Evolutionary conservation across 2,329 filamentous ascomycete genomes (phyloP).

Genomic region (Hypoxylon sp.): DNA sequence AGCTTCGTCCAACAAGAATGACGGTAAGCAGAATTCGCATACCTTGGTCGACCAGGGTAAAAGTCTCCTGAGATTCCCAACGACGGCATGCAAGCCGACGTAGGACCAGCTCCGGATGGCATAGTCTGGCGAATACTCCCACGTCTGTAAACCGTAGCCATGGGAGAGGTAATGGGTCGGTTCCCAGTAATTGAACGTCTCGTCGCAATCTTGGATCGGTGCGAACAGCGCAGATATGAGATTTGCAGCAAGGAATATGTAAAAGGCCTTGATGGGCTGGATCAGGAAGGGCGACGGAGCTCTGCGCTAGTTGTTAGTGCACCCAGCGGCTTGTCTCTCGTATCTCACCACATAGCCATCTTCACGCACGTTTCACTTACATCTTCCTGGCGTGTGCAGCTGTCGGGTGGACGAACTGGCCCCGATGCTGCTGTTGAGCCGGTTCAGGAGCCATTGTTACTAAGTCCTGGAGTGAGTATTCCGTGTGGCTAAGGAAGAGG

Average conservation of each 20-base stretch:
- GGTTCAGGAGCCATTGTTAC: conserved; percentile 37
- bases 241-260: conserved; percentile 78
- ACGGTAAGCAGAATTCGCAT: conserved; percentile 7
- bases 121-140: conserved; percentile 97
- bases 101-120: conserved; percentile 97
- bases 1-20: conserved; percentile 7
- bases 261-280: conserved; percentile 79
- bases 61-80: conserved; percentile 72
- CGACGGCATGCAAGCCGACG: conserved; percentile 76
- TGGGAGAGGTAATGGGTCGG: conserved; percentile 93
- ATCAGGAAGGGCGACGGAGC: conserved; percentile 67
- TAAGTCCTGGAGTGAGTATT: neutral
- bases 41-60: conserved; percentile 69
- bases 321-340: too few relatives aligned
- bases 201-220: conserved; percentile 97
- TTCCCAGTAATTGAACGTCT: conserved; percentile 99
- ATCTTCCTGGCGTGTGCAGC: conserved; percentile 47
- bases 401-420: conserved; percentile 41
- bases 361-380: conserved; percentile 32
- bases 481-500: neutral
- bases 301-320: conserved; percentile 43
- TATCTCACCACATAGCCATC: neutral
- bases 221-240: conserved; percentile 79
- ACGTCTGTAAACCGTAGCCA: conserved; percentile 93
- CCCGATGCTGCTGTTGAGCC: conserved; percentile 22